Conservation (phyloP, 805 yeast species). For the Ogataea saltuana region DNA sequence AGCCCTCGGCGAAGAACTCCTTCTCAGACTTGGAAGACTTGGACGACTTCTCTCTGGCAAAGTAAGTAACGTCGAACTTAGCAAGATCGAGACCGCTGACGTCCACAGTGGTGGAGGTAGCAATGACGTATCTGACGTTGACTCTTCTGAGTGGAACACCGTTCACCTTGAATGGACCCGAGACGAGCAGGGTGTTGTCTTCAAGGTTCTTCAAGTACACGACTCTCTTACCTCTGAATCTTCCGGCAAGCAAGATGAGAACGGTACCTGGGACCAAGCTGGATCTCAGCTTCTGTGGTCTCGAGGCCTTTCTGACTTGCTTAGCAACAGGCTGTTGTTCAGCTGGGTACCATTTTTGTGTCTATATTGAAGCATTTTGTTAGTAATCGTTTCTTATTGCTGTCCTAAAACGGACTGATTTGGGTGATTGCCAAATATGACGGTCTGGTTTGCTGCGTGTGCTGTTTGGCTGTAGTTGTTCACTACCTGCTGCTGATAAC, state of each 20-base stretch:
- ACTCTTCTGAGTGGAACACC: conserved; percentile 99
- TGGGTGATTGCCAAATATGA: background rate
- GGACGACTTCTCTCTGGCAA: conserved; percentile 90
- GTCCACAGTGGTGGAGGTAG: conserved; percentile 91
- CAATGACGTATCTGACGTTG: conserved; percentile 97
- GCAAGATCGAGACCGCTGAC: conserved; percentile 80
- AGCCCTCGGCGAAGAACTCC: conserved; percentile 79
- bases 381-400: conserved; percentile 13
- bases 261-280: conserved; percentile 98
- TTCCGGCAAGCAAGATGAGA: conserved; percentile 95
- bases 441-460: background rate
- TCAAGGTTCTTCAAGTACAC: conserved; percentile 95
- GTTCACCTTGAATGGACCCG: conserved; percentile 99
- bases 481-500: too few relatives aligned
- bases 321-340: conserved; percentile 85
- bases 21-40: conserved; percentile 86
- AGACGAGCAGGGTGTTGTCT: conserved; percentile 95
- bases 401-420: background rate
- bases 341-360: conserved; percentile 93
- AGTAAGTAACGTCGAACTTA: conserved; percentile 92
- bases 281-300: conserved; percentile 94
- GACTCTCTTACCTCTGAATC: conserved; percentile 99
- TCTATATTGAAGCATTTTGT: conserved; percentile 33
- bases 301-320: conserved; percentile 84
- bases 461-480: background rate